phyloP scores from a whole-genome alignment of 1,284 basidiomycete genomes.

The Moesziomyces parantarcticus region DNA sequence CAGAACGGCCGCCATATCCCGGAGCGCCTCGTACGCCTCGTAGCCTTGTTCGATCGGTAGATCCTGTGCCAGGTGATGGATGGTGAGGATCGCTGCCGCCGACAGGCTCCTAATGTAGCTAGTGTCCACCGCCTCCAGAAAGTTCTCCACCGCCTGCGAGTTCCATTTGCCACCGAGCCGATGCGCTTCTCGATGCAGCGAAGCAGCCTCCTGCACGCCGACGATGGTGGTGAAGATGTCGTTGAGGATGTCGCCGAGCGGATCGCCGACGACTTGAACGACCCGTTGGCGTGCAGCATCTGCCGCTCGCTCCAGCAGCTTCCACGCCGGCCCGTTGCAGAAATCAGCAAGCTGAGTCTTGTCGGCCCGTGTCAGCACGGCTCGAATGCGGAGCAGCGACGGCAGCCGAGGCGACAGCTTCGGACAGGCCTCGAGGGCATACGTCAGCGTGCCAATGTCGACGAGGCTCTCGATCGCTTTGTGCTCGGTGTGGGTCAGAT shows the following conservation, averaged over 20 bases:
- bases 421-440: slow-evolving; percentile 76
- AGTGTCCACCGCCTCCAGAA: slow-evolving; percentile 9
- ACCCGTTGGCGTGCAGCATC: neutral
- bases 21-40: slow-evolving; percentile 22
- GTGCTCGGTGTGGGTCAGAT: slow-evolving; percentile 10
- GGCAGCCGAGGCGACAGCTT: slow-evolving; percentile 23
- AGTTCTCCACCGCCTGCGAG: slow-evolving; percentile 1
- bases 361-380: slow-evolving; percentile 11
- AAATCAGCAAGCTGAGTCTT: slow-evolving; percentile 6
- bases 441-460: slow-evolving; percentile 24
- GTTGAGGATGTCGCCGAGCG: slow-evolving; percentile 25
- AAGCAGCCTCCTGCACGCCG: slow-evolving; percentile 4
- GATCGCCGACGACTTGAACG: neutral
- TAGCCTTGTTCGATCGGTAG: slow-evolving; percentile 18
- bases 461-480: slow-evolving; percentile 18
- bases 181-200: slow-evolving; percentile 6
- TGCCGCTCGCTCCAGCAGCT: slow-evolving; percentile 24
- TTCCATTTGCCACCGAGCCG: neutral
- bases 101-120: slow-evolving; percentile 8
- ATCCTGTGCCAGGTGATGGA: slow-evolving; percentile 12
- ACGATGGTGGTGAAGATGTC: slow-evolving; percentile 30
- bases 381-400: slow-evolving; percentile 27
- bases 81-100: slow-evolving; percentile 15
- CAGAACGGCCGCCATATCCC: slow-evolving; percentile 9
- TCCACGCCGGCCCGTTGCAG: slow-evolving; percentile 17